A percentile compares a stretch with the other conserved stretches of the same genome.
These are phyloP conservation scores for Ambrosia trifida DNA, from an alignment of 129 eudicot genomes.

Conservation along the genomic window DNA sequence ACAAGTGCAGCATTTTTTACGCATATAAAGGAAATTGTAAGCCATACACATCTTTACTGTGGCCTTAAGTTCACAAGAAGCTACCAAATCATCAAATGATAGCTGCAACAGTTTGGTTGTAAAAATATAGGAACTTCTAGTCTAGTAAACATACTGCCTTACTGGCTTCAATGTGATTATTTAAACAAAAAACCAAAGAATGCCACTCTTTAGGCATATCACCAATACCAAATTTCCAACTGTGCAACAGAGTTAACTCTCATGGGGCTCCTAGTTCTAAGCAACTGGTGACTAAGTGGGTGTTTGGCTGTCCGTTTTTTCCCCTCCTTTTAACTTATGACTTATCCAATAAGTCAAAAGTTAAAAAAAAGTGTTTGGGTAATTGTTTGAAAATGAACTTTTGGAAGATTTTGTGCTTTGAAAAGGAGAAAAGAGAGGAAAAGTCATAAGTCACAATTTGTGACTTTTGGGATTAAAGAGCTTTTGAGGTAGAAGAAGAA, in stretches of 20 bases:
- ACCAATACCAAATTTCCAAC: constrained; percentile 11
- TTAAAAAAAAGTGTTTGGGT: no score
- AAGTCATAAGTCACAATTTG: no score
- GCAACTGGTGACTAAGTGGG: background rate
- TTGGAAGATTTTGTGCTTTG: no score
- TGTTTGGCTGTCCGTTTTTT: no score
- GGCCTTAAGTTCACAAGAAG: background rate
- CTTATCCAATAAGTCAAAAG: no score
- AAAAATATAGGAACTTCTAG: background rate
- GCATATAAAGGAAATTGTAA: background rate
- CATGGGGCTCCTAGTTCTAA: background rate
- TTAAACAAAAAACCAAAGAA: constrained; percentile 21
- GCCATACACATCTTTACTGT: constrained; percentile 9
- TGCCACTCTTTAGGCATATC: constrained; percentile 18
- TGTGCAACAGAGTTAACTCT: constrained; percentile 2
- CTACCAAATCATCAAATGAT: background rate
- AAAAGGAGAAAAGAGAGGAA: no score
- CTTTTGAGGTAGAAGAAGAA: no score
- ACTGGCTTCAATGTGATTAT: background rate
- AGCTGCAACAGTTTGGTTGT: constrained; percentile 15
- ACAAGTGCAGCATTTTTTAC: no score
- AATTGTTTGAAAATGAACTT: no score
- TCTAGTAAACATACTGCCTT: constrained; percentile 1
- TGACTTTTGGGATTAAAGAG: no score
- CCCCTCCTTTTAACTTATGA: no score